Evolutionary conservation across 768 basidiomycete species (phyloP).

Genomic region (Naematelia encephala): DNA sequence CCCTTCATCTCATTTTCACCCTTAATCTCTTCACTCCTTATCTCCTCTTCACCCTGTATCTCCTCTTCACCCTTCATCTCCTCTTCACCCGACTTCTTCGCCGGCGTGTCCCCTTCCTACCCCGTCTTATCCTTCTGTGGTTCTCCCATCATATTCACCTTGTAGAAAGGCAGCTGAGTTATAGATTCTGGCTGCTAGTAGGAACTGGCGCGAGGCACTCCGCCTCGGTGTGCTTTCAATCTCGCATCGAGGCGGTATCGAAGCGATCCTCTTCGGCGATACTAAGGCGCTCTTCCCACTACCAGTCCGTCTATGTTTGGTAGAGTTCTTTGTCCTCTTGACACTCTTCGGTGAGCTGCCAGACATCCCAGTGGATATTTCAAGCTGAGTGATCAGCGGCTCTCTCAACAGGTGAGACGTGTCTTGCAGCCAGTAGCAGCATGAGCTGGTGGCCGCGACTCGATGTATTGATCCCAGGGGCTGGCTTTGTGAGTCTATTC

Average conservation of each 20-base stretch:
- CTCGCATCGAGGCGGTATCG: constrained; percentile 5
- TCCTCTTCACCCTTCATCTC: no score
- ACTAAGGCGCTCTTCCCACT: not conserved
- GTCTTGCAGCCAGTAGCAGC: not conserved
- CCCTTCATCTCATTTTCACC: no score
- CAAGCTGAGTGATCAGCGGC: not conserved
- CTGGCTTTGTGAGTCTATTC: constrained; percentile 4
- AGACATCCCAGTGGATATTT: not conserved
- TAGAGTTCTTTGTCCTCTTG: not conserved
- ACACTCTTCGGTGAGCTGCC: not conserved
- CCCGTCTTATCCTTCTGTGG: no score
- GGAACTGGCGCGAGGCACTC: constrained; percentile 16
- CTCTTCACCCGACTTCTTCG: no score
- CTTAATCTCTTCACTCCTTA: no score
- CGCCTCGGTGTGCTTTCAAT: constrained; percentile 6
- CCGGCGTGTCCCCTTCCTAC: no score
- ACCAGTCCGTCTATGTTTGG: not conserved
- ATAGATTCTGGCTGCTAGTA: constrained; percentile 13
- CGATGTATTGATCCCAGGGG: constrained; percentile 2
- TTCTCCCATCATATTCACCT: no score
- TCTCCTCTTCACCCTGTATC: no score
- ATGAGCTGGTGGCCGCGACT: constrained; percentile 6
- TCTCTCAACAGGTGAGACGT: not conserved
- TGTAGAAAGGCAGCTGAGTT: not conserved
- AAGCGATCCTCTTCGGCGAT: constrained; percentile 8